Conservation (phyloP, 352 stramenopile species). For the Thalassiosira exigua region DNA sequence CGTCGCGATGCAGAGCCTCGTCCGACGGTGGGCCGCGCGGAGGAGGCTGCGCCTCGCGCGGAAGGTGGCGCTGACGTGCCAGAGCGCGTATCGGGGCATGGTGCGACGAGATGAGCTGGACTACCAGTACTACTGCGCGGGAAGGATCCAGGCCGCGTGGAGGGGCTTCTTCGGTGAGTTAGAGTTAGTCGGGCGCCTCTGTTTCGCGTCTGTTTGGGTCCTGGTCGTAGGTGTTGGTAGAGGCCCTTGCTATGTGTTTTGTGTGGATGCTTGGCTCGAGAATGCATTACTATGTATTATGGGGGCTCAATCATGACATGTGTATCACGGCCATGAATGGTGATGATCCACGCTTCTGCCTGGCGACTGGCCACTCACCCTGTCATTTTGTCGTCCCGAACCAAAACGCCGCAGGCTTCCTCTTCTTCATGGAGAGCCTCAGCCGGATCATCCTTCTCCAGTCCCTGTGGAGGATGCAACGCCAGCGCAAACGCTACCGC, state of each 20-base stretch:
- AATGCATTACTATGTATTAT: no score
- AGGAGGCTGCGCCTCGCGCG: slow-evolving; percentile 8
- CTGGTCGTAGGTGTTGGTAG: no score
- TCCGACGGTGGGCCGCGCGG: slow-evolving; percentile 22
- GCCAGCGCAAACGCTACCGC: background rate
- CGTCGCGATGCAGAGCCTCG: slow-evolving; percentile 24
- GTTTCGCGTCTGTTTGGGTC: no score
- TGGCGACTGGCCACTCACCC: no score
- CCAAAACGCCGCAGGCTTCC: no score
- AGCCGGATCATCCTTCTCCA: slow-evolving; percentile 40
- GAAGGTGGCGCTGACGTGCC: slow-evolving; percentile 14
- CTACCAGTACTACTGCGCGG: slow-evolving; percentile 29
- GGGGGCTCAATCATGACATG: no score
- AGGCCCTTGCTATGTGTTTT: no score
- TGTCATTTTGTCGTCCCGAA: no score
- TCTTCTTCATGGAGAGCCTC: slow-evolving; percentile 35
- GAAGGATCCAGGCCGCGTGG: slow-evolving; percentile 17
- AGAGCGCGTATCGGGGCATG: slow-evolving; percentile 21
- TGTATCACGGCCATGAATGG: no score
- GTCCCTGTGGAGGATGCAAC: slow-evolving; percentile 12
- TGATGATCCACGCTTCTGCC: no score
- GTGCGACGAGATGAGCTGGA: slow-evolving; percentile 26
- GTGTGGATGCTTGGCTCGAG: no score
- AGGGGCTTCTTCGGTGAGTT: slow-evolving; percentile 34
- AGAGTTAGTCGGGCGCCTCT: no score